Evolutionary conservation across 2,329 filamentous ascomycete genomes (phyloP), one percentile per base, ranked within the genome.

Genomic region (Phaeosphaeria sp.): DNA sequence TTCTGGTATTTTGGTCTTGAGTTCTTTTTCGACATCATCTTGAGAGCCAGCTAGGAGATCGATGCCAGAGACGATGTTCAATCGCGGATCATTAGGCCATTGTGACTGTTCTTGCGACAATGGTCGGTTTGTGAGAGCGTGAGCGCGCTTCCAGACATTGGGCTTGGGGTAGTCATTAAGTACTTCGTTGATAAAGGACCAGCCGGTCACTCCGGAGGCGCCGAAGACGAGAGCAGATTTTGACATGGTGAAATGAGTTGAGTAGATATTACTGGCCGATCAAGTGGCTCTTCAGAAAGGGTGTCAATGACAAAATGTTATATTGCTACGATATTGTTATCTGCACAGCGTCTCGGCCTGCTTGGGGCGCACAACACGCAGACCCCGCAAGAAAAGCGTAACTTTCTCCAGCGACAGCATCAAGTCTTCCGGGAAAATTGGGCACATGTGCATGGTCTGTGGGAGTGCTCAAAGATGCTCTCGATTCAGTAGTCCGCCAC

Each of bases 141-240:
- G 80, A 17, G 80, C 72, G 27, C 69, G 71, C 17, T 58, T 57
- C 68, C 79, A 81, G 6, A 64, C 63, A 6, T 67, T 68, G 21
- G 68, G 46, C 7, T 63, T 54, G 6, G 79, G 79, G 57, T 80
- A 81, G 44, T 74, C 71, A 44, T 71, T 62, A 6, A 76, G 61
- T 3, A 80, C 62, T 48, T 78, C 72, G 53, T 81, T 79, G 18
- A 78, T 71, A 36, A 80, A 71, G 6, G 78, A 74, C 80, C 79
- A 82, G 44, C 79, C 79, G 48, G 71, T 75, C 39, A 82, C 77
- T 8, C 80, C 79, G 9, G 76, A 78, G 45, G 74, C 75, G 30
- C 80, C 80, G 47, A 80, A 79, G 18, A 81, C 73, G 8, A 80
- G 71, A 2, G 78, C 78, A 42, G 79, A 73, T 55, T 76, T 73